phyloP scores from a whole-genome alignment of 805 yeast species.

The Metschnikowia corniflorae region DNA sequence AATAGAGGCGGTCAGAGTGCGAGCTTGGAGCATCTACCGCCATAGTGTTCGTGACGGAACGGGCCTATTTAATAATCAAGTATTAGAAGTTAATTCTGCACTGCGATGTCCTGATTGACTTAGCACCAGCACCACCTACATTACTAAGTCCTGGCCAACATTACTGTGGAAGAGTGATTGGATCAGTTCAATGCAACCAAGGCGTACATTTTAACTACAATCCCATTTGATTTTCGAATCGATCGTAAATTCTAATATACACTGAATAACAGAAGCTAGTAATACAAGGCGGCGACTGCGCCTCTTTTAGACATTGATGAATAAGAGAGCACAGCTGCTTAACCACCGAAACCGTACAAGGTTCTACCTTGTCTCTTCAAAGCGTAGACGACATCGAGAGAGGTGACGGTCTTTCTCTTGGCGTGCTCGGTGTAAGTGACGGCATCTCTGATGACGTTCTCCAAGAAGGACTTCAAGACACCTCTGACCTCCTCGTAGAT shows the following conservation, averaged over 20 bases:
- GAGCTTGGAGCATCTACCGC: no score
- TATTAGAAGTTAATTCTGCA: no score
- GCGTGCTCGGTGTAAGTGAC: conserved; percentile 99
- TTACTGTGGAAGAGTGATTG: no score
- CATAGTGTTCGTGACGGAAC: no score
- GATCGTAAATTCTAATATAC: conserved; percentile 23
- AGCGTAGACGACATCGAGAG: conserved; percentile 97
- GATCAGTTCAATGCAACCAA: no score
- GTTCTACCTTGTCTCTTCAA: conserved; percentile 99
- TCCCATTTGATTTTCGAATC: conserved; percentile 12
- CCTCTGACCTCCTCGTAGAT: conserved; percentile 99
- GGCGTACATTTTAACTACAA: no score
- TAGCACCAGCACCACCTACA: no score
- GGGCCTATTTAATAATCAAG: no score
- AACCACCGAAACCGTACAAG: conserved; percentile 99
- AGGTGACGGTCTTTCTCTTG: conserved; percentile 99
- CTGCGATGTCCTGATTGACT: no score
- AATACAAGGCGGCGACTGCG: conserved; percentile 15
- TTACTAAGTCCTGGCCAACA: no score
- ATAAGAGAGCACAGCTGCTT: conserved; percentile 7
- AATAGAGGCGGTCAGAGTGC: conserved; percentile 1
- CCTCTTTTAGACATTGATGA: not conserved
- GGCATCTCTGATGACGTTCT: conserved; percentile 97
- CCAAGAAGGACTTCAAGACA: conserved; percentile 92
- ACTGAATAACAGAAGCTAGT: conserved; percentile 21